Evolutionary conservation across 179 eudicot species (phyloP), one percentile per base, ranked within the genome.

Genomic region (Gypsophila paniculata): DNA sequence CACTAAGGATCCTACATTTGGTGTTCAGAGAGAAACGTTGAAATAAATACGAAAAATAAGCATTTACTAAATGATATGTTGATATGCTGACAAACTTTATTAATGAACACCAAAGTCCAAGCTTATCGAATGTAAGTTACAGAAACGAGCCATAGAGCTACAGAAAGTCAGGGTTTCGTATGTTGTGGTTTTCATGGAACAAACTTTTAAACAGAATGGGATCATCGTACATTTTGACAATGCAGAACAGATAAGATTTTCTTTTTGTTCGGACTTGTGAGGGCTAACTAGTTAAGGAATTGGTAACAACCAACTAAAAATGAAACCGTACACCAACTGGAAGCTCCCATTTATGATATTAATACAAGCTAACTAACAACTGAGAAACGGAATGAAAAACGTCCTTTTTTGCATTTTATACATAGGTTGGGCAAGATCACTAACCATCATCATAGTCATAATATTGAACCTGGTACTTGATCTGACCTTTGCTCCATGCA

Each of bases 401-500:
- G 13, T 13, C 34, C 23, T 23, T 6, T 7, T 6, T 19, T 63
- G 49, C 14, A 36, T 3, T 36, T 36, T 25, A 18, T 18, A 63
- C 67, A 36, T 18, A 63, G 59, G 19, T 49, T 68, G 26, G 60
- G 25, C 23, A 25, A 68, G 59, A 68, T 78, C 70, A 85, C 90
- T 86, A 86, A 88, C 93, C 69, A 55, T 86, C 90, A 38, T 80
- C 93, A 63, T 80, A 88, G 76, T 88, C 93, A 65, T 67, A 78
- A 76, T 74, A 88, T 69, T 86, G 86, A 72, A 88, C 71, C 23
- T 70, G 68, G 69, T 81, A 69, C n/a, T 15, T 44, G 74, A 74
- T 36, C 25, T 64, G 59, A 19, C 83, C 82, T 68, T 59, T 75
- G 63, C 61, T 78, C 63, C 19, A 17, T 19, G 10, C 0, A 69